Evolutionary conservation across 2,329 filamentous ascomycete genomes (phyloP).

Genomic region (Rhexocercosporidium sp.): DNA sequence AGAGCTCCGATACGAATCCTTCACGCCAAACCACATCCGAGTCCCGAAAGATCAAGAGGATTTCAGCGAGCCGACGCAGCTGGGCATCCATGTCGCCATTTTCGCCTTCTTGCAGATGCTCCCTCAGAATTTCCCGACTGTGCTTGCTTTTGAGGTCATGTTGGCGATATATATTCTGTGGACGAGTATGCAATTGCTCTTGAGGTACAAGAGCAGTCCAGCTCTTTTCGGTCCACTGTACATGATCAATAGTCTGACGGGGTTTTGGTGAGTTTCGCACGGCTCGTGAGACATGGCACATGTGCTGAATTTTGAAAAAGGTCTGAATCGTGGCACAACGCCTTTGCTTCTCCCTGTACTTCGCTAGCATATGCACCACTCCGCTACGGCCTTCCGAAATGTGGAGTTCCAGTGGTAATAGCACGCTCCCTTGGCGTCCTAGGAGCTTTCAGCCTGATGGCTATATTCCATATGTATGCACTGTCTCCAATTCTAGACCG

Average conservation of each 20-base stretch:
- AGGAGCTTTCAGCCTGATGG: slow-evolving; percentile 47
- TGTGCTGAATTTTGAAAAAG: slow-evolving; percentile 24
- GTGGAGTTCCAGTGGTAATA: slow-evolving; percentile 41
- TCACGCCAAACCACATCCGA: slow-evolving; percentile 48
- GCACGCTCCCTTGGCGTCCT: slow-evolving; percentile 45
- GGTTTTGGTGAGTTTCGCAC: slow-evolving; percentile 43
- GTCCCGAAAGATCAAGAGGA: slow-evolving; percentile 39
- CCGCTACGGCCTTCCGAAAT: slow-evolving; percentile 40
- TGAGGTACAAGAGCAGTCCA: slow-evolving; percentile 46
- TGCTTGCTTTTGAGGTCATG: slow-evolving; percentile 47
- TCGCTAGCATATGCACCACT: slow-evolving; percentile 47
- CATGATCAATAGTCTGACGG: slow-evolving; percentile 43
- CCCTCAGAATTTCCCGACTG: slow-evolving; percentile 43
- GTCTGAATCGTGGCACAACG: slow-evolving; percentile 50
- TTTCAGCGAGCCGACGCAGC: slow-evolving; percentile 45
- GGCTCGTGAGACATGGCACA: neutral
- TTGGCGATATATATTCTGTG: slow-evolving; percentile 48
- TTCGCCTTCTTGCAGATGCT: slow-evolving; percentile 45
- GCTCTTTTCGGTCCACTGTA: slow-evolving; percentile 49
- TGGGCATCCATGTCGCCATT: slow-evolving; percentile 42
- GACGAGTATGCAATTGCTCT: slow-evolving; percentile 45
- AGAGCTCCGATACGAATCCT: slow-evolving; percentile 50
- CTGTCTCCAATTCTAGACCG: slow-evolving; percentile 43
- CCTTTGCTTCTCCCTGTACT: slow-evolving; percentile 47
- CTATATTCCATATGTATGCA: slow-evolving; percentile 47